Evolutionary conservation across 371 early-diverging fungal species (phyloP), one percentile per base, ranked within the genome.

Genomic region (Blakeslea trispora): DNA sequence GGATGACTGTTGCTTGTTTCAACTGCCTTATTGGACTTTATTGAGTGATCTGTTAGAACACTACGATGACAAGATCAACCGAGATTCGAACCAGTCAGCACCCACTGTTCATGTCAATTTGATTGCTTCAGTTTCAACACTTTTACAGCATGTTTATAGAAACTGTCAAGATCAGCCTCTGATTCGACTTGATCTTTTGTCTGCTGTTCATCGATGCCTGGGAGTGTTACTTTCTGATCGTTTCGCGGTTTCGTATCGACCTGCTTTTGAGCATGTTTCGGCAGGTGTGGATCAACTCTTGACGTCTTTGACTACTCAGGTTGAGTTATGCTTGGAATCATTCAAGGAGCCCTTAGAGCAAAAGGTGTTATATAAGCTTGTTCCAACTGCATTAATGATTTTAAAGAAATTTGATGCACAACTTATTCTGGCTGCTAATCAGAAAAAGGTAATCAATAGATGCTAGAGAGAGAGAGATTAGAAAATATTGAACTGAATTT

Each of bases 231-330:
- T 75, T n/a, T 71, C 69, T 2, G 61, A 52, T n/a, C 50, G 42
- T 0, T 75, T 66, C 45, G 45, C 47, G 0, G 51, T 61, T 9
- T 68, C 71, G 0, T 78, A 72, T 47, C 55, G 75, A 52, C 75
- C 79, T 23, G 48, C 71, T 7, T 66, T 73, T 42, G 79, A 78
- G 22, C 75, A 74, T 15, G 62, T 71, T 24, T 57, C 66, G 3
- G 22, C 55, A 9, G 42, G 61, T 6, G 67, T 71, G 0, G 79
- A 78, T 24, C 55, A 63, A 50, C 5, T 71, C 1, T 46, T 70
- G 50, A 50, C 18, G 10, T 45, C 47, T 15, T 35, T 75, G 2
- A 11, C 39, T 14, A 22, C 23, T 21, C 68, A 75, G 24, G 39
- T 59, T 8, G 37, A 18, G 14, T 15, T 40, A 1, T 57, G 58